A percentile compares a stretch with the other conserved stretches of the same genome.
Evolutionary conservation across 352 stramenopile genomes (phyloP).

Genomic region (Phytophthora ramorum): DNA sequence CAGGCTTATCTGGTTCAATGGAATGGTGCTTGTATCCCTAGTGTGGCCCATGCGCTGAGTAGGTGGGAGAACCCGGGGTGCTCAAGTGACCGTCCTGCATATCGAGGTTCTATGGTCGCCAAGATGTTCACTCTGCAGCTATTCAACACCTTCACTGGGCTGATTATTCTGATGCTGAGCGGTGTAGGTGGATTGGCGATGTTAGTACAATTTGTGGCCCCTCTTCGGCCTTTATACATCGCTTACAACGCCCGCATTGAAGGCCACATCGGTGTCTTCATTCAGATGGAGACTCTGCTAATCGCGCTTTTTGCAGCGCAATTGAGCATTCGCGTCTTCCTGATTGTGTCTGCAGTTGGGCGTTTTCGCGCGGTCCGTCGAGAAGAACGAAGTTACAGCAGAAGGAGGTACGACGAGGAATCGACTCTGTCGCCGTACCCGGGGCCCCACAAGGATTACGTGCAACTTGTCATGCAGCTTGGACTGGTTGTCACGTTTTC

Average conservation of each 20-base stretch:
- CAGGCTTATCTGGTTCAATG: constrained; percentile 37
- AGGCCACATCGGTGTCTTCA: constrained; percentile 28
- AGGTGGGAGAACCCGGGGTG: constrained; percentile 44
- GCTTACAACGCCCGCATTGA: constrained; percentile 22
- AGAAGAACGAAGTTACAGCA: constrained; percentile 7
- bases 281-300: constrained; percentile 55
- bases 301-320: constrained; percentile 42
- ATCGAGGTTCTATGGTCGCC: constrained; percentile 38
- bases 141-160: constrained; percentile 45
- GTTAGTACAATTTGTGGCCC: constrained; percentile 15
- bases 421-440: constrained; percentile 31
- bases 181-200: constrained; percentile 16
- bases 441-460: constrained; percentile 49
- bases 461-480: constrained; percentile 49
- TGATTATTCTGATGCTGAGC: constrained; percentile 44
- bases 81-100: constrained; percentile 16
- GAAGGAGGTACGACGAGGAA: constrained; percentile 18
- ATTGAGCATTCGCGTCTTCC: constrained; percentile 29
- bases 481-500: constrained; percentile 58
- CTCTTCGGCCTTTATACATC: constrained; percentile 25
- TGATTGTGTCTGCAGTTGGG: constrained; percentile 20
- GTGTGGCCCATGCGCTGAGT: constrained; percentile 35
- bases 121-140: constrained; percentile 59
- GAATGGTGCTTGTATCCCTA: constrained; percentile 35
- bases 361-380: constrained; percentile 13